phyloP scores from a whole-genome alignment of 352 stramenopile species.

The Phytophthora aleatoria region DNA sequence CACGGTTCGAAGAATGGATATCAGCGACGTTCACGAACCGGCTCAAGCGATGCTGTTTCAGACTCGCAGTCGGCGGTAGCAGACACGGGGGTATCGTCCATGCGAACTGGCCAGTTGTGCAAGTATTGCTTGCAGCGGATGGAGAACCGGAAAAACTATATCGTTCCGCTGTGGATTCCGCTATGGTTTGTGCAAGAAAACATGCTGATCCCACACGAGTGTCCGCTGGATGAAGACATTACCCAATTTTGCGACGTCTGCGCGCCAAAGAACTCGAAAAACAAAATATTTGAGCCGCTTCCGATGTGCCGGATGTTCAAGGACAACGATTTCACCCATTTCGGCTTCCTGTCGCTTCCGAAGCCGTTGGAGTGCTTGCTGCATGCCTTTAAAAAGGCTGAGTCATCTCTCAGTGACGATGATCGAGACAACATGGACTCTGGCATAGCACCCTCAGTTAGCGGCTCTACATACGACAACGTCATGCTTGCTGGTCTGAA shows the following conservation, averaged over 20 bases:
- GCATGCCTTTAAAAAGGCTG: conserved; percentile 41
- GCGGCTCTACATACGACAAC: conserved; percentile 54
- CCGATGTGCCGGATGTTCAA: conserved; percentile 83
- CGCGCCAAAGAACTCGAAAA: conserved; percentile 49
- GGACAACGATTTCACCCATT: conserved; percentile 44
- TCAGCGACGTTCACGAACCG: conserved; percentile 48
- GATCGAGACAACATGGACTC: conserved; percentile 36
- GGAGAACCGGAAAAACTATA: conserved; percentile 70
- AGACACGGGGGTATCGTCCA: conserved; percentile 44
- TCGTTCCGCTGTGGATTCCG: conserved; percentile 80
- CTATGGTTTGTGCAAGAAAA: conserved; percentile 84
- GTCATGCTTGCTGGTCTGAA: conserved; percentile 62
- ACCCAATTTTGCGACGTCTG: conserved; percentile 67
- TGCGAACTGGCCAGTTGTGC: conserved; percentile 53
- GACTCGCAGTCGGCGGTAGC: conserved; percentile 42
- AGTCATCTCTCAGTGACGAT: conserved; percentile 40
- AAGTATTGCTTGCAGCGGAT: conserved; percentile 70
- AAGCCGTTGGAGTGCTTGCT: conserved; percentile 71
- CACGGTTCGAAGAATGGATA: conserved; percentile 33
- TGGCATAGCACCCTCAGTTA: conserved; percentile 42
- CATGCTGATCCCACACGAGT: conserved; percentile 76
- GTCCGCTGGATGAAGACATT: conserved; percentile 71
- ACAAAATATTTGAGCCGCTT: conserved; percentile 68
- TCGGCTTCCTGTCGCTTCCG: conserved; percentile 47
- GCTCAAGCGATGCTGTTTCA: conserved; percentile 47